A percentile compares a stretch with the other conserved stretches of the same genome.
Conservation (phyloP, 2,329 filamentous ascomycete genomes). For the Stenocarpella maydis region DNA sequence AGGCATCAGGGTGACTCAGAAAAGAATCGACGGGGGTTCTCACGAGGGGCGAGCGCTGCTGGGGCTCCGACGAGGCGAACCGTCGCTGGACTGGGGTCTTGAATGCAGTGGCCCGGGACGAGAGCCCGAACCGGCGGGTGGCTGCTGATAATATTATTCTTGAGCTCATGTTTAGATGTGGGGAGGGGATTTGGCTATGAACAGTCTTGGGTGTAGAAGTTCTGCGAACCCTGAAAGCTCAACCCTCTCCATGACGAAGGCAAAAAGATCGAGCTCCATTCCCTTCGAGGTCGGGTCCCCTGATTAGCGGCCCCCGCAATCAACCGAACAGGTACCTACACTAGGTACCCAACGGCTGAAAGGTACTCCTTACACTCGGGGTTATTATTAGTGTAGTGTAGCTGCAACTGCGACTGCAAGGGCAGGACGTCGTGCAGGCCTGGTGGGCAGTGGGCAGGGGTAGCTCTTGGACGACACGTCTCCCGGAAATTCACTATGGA, state of each 20-base stretch:
- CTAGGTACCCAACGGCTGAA: not conserved
- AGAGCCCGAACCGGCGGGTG: slow-evolving; percentile 30
- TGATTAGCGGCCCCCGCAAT: slow-evolving; percentile 28
- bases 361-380: not conserved
- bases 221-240: not conserved
- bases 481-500: slow-evolving; percentile 29
- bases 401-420: not conserved
- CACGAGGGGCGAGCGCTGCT: slow-evolving; percentile 33
- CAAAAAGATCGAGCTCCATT: slow-evolving; percentile 10
- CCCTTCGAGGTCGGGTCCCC: not conserved
- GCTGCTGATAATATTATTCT: slow-evolving; percentile 26
- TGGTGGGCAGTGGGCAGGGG: not conserved
- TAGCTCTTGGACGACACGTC: slow-evolving; percentile 33
- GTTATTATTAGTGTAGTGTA: not conserved
- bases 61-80: slow-evolving; percentile 38
- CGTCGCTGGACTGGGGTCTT: slow-evolving; percentile 28
- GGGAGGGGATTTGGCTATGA: not conserved
- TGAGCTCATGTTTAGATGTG: slow-evolving; percentile 20
- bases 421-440: not conserved
- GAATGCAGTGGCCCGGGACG: not conserved
- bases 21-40: not conserved
- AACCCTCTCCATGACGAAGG: slow-evolving; percentile 14
- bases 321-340: slow-evolving; percentile 16
- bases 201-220: too few relatives aligned
- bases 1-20: slow-evolving; percentile 13